Conservation (phyloP, 2,329 filamentous ascomycete species). For the Exophiala bonariae region DNA sequence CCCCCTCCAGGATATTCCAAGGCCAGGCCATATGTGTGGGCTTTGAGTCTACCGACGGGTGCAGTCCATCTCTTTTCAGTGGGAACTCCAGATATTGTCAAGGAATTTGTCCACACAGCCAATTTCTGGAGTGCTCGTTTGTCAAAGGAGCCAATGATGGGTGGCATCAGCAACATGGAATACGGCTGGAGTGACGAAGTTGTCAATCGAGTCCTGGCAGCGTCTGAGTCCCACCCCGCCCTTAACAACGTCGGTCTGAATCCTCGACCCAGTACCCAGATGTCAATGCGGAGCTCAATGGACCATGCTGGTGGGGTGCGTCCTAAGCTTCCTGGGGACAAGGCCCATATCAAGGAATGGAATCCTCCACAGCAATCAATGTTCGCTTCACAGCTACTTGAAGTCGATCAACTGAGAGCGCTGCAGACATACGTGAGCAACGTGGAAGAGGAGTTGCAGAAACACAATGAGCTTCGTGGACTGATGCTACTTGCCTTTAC, state of each 20-base stretch:
- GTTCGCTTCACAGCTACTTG: constrained; percentile 75
- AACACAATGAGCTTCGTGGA: constrained; percentile 83
- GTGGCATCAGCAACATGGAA: constrained; percentile 94
- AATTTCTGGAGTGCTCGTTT: constrained; percentile 98
- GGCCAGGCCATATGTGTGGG: constrained; percentile 87
- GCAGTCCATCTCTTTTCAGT: constrained; percentile 98
- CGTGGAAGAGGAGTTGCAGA: constrained; percentile 80
- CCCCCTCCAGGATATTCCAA: constrained; percentile 93
- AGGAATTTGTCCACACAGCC: constrained; percentile 88
- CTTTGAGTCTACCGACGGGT: constrained; percentile 84
- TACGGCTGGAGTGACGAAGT: constrained; percentile 93
- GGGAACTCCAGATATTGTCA: constrained; percentile 89
- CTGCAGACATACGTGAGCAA: constrained; percentile 77
- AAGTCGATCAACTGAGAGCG: constrained; percentile 76
- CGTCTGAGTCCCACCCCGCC: constrained; percentile 39
- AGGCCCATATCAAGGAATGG: constrained; percentile 84
- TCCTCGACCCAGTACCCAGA: constrained; percentile 58
- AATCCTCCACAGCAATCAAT: constrained; percentile 84
- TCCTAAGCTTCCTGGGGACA: constrained; percentile 78
- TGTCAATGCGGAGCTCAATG: constrained; percentile 65
- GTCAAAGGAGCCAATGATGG: constrained; percentile 88
- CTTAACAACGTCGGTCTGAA: constrained; percentile 38
- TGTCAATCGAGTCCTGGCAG: constrained; percentile 74
- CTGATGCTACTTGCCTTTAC: constrained; percentile 90
- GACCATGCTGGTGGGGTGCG: constrained; percentile 63